A percentile compares a stretch with the other conserved stretches of the same genome.
Evolutionary conservation across 805 yeast genomes (phyloP).

Genomic region (Candida endomychidarum): DNA sequence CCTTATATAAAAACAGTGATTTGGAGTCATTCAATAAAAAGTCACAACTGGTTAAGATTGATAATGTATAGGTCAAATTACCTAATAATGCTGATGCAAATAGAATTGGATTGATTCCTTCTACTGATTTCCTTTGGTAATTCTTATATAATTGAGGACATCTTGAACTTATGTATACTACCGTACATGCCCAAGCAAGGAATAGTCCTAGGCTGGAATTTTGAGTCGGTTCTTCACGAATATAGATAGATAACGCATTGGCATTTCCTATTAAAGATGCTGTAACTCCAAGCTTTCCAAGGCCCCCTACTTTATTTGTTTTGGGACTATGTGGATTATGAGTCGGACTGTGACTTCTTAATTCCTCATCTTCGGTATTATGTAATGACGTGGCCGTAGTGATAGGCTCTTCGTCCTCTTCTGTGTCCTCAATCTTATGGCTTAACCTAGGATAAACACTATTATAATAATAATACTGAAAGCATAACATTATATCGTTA

Average conservation of each 20-base stretch:
- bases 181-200: constrained; percentile 79
- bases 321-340: too few relatives aligned
- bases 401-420: not conserved
- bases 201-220: constrained; percentile 8
- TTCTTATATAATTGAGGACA: constrained; percentile 84
- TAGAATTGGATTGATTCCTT: constrained; percentile 78
- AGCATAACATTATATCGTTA: constrained; percentile 40
- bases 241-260: constrained; percentile 18
- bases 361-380: too few relatives aligned
- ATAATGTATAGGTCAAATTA: constrained; percentile 71
- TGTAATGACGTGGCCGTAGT: constrained; percentile 8
- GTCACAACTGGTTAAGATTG: constrained; percentile 67
- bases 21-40: constrained; percentile 38
- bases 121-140: constrained; percentile 74
- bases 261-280: constrained; percentile 10
- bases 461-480: constrained; percentile 43
- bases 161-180: constrained; percentile 73
- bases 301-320: too few relatives aligned
- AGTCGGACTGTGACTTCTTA: too few relatives aligned
- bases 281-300: constrained; percentile 10
- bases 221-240: constrained; percentile 1
- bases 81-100: constrained; percentile 80
- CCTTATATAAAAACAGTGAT: constrained; percentile 55
- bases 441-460: constrained; percentile 29
- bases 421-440: not conserved